Evolutionary conservation across 306 rosid species (phyloP).

Genomic region (Dalbergia cultrata): DNA sequence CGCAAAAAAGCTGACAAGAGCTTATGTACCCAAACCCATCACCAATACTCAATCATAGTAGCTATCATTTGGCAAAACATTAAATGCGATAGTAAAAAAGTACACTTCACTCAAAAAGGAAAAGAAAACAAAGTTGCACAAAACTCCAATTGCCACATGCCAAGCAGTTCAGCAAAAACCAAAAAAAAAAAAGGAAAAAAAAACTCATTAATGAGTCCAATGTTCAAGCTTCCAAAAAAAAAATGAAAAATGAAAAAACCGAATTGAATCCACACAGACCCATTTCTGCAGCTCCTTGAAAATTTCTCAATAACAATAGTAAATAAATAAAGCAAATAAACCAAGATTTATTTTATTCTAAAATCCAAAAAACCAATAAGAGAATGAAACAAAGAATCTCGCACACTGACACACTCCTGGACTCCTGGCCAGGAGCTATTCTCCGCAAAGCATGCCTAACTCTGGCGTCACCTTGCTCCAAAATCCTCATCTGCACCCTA

Average conservation of each 20-base stretch:
- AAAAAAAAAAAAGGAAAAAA: background rate
- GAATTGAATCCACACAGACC: background rate
- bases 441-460: conserved; percentile 80
- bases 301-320: no score
- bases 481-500: conserved; percentile 84
- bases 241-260: no score
- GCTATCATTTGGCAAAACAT: conserved; percentile 2
- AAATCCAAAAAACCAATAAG: background rate
- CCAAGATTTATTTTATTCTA: background rate
- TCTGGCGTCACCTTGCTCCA: conserved; percentile 84
- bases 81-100: background rate
- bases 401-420: conserved; percentile 61
- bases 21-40: background rate
- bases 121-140: background rate
- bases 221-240: background rate
- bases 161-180: conserved; percentile 20
- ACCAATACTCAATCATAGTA: background rate
- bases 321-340: background rate
- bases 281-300: background rate
- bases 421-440: conserved; percentile 92
- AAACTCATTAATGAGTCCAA: background rate
- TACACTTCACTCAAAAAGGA: background rate
- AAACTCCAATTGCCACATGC: background rate
- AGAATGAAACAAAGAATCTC: background rate
- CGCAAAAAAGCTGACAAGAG: conserved; percentile 22